phyloP scores from a whole-genome alignment of 2,329 filamentous ascomycete species.

The Epichloe sp. region DNA sequence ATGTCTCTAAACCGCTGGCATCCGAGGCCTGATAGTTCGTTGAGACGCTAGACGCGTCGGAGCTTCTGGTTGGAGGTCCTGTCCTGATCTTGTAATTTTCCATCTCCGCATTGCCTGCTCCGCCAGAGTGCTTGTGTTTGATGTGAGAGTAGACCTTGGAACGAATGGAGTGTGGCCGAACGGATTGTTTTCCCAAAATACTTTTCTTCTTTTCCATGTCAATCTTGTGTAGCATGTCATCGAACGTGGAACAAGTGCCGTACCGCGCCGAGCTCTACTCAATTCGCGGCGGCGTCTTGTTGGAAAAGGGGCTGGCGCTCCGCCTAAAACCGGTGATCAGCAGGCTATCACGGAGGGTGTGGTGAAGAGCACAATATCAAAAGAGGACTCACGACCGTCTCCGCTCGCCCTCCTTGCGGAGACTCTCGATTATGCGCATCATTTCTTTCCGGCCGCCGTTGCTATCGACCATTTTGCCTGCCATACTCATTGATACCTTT shows the following conservation, averaged over 20 bases:
- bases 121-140: neutral
- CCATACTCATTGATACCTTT: conserved; percentile 92
- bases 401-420: conserved; percentile 77
- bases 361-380: neutral
- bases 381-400: conserved; percentile 56
- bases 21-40: neutral
- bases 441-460: conserved; percentile 76
- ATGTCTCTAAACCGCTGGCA: neutral
- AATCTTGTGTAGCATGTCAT: conserved; percentile 11
- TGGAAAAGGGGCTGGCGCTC: conserved; percentile 24
- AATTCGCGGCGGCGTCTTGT: conserved; percentile 30
- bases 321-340: conserved; percentile 13
- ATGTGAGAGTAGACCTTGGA: neutral
- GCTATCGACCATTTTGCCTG: conserved; percentile 71
- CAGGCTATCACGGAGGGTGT: neutral
- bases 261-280: conserved; percentile 25
- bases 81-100: neutral
- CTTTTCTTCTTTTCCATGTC: conserved; percentile 2
- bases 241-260: conserved; percentile 18
- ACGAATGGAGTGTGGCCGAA: neutral
- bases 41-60: neutral
- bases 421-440: conserved; percentile 72
- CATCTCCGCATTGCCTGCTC: neutral
- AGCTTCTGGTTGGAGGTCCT: neutral
- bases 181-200: neutral